Base-by-base conservation (phyloP, 495 filamentous ascomycete species). In the Neurospora sp. region DNA sequence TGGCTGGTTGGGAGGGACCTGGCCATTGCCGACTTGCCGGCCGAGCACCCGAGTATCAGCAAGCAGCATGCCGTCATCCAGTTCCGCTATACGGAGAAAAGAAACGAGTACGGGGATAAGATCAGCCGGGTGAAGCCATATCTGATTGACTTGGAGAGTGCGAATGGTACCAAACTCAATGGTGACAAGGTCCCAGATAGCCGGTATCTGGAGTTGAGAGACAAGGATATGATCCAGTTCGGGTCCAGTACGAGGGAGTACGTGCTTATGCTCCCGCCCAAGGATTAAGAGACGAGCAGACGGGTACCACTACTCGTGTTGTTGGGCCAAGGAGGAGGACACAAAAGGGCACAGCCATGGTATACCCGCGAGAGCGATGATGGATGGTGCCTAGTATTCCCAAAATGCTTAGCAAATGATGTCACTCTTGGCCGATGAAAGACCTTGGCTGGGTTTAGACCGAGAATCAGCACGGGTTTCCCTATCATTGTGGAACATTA, bases 51-150 rank as follows among this genome's bases (percentile, higher is more conserved):
- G 31, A 97, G 94, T 79, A 90, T 92, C 78, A 94, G 92, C 73
- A 94, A 94, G 78, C 96, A 99, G 82, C 96, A 99, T 82, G 96
- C 96, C 5, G 96, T 94, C 36, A 85, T 99, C 40, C 96, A 99
- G 80, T 99, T 98, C 77, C 89, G 96, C 59, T 91, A 92, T 79
- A 88, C 92, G 28, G 90, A 91, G 76, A 94, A 91, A 82, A 87
- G 87, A 73, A 93, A 96, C 78, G 94, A 97, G 78, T 96, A 87
- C 79, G 95, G 94, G 40, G 92, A 96, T 79, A 90, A 88, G 79
- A 86, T 91, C 74, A 92, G 91, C 21, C 89, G 86, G 73, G 96
- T 98, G 40, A 93, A 89, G 83, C 93, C 93, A 11, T 99, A 98
- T 82, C 77, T 98, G 4, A 92, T 98, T 77, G 96, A 99, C 83